Evolutionary conservation across 805 yeast species (phyloP).

Genomic region (Starmera quercuum): DNA sequence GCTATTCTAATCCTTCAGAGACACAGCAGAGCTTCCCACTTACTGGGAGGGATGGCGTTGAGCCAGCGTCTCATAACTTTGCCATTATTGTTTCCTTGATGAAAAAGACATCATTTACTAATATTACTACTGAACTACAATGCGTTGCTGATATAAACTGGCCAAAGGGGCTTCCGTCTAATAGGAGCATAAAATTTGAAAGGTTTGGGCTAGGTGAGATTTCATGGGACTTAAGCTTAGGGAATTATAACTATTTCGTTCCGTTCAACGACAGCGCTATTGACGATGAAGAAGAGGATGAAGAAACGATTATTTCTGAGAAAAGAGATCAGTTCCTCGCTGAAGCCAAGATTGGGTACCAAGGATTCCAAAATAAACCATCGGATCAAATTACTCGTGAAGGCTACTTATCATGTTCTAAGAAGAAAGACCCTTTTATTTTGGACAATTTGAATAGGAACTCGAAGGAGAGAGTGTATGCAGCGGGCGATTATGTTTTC

Average conservation of each 20-base stretch:
- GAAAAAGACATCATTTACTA: constrained; percentile 30
- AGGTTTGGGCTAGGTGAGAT: constrained; percentile 38
- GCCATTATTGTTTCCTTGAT: constrained; percentile 41
- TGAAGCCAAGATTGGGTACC: constrained; percentile 9
- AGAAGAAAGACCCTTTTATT: constrained; percentile 4
- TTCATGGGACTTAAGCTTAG: constrained; percentile 36
- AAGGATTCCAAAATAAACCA: constrained; percentile 6
- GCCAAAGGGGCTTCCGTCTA: constrained; percentile 47
- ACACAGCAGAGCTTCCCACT: background rate
- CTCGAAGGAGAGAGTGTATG: constrained; percentile 14
- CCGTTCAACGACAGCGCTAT: constrained; percentile 17
- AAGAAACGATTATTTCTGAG: constrained; percentile 1
- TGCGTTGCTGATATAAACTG: constrained; percentile 39
- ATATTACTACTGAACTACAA: constrained; percentile 33
- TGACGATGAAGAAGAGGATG: constrained; percentile 8
- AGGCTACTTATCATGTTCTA: constrained; percentile 7
- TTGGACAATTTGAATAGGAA: background rate
- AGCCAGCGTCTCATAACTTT: constrained; percentile 39
- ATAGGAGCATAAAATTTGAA: constrained; percentile 36
- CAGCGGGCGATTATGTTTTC: constrained; percentile 67
- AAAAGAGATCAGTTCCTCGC: constrained; percentile 4
- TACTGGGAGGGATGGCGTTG: background rate
- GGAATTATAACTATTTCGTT: constrained; percentile 37
- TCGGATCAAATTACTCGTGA: constrained; percentile 11
- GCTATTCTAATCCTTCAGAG: constrained; percentile 1